phyloP scores from a whole-genome alignment of 768 basidiomycete species.

The Leccinum rimulosum region DNA sequence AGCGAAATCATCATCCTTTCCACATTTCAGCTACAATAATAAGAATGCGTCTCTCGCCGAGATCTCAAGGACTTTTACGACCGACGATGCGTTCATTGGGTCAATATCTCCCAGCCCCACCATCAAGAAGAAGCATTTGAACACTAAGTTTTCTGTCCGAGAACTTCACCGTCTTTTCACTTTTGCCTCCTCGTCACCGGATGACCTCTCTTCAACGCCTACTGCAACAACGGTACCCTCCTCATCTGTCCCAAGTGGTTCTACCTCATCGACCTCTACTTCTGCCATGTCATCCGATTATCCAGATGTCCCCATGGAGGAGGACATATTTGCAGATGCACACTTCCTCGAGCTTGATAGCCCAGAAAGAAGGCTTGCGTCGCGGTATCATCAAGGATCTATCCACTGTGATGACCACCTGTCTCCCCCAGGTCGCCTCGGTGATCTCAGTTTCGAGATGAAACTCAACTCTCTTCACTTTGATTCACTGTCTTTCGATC shows the following conservation, averaged over 20 bases:
- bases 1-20: slow-evolving; percentile 9
- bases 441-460: slow-evolving; percentile 59
- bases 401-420: slow-evolving; percentile 1
- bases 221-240: not conserved
- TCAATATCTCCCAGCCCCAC: slow-evolving; percentile 37
- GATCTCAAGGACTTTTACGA: slow-evolving; percentile 8
- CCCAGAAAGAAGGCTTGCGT: slow-evolving; percentile 15
- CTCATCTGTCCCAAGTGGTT: not conserved
- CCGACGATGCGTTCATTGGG: slow-evolving; percentile 15
- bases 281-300: slow-evolving; percentile 12
- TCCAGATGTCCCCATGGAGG: slow-evolving; percentile 21
- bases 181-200: slow-evolving; percentile 24
- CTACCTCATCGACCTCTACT: slow-evolving; percentile 10
- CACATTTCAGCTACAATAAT: slow-evolving; percentile 20
- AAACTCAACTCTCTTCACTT: slow-evolving; percentile 71
- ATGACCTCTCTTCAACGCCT: slow-evolving; percentile 5
- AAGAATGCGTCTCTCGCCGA: slow-evolving; percentile 24
- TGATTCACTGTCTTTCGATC: slow-evolving; percentile 66
- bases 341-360: slow-evolving; percentile 20
- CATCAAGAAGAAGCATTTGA: slow-evolving; percentile 20
- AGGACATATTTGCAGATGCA: slow-evolving; percentile 13
- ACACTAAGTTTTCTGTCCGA: slow-evolving; percentile 35
- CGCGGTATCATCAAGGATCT: slow-evolving; percentile 4
- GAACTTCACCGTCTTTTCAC: slow-evolving; percentile 36
- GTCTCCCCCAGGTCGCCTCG: slow-evolving; percentile 15